Evolutionary conservation across 306 rosid genomes (phyloP), one percentile per base, ranked within the genome.

Genomic region (Psophocarpus tetragonolobus): DNA sequence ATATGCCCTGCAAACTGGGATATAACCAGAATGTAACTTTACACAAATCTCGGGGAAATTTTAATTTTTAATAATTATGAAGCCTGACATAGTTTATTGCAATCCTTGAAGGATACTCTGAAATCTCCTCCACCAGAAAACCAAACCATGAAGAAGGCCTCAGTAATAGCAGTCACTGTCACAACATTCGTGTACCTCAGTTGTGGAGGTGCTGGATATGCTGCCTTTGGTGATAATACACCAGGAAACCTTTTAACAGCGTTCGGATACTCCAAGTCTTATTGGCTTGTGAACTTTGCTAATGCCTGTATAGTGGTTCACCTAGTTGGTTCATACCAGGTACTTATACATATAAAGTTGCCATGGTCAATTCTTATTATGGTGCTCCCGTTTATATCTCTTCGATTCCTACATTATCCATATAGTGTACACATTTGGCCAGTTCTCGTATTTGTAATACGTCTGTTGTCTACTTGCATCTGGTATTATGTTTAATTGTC

Each of bases 311-410:
- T 92, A 6, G 91, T 90, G 76, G 10, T 92, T 80, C 97, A 92
- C 81, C 91, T 92, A 2, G 71, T 90, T 32, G 97, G 97, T 23
- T 92, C 92, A 29, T 92, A 92, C 85, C 97, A 90, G 92, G 96
- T 90, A 87, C 57, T 6, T 54, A 17, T 39, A 29, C 15, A 13
- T 8, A 11, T 36, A 47, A 36, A 68, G 18, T 15, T 42, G 30
- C 67, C 48, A 47, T 21, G 8, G 8, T 51, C 23, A 62, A 62
- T 57, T 51, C 51, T 81, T 58, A 38, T 4, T 21, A n/a, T 77
- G 23, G 9, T 68, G 10, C 36, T 74, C 5, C 8, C 50, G 2
- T 35, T 24, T 13, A 63, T 63, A 18, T 62, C 61, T 73, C 9
- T 51, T 56, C 21, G 8, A 12, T 27, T 29, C 29, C 73, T 51